A percentile compares a stretch with the other conserved stretches of the same genome.
These are phyloP conservation scores for Ustilago cynodontis DNA, from an alignment of 1,284 basidiomycete genomes.

Conservation along the genomic window DNA sequence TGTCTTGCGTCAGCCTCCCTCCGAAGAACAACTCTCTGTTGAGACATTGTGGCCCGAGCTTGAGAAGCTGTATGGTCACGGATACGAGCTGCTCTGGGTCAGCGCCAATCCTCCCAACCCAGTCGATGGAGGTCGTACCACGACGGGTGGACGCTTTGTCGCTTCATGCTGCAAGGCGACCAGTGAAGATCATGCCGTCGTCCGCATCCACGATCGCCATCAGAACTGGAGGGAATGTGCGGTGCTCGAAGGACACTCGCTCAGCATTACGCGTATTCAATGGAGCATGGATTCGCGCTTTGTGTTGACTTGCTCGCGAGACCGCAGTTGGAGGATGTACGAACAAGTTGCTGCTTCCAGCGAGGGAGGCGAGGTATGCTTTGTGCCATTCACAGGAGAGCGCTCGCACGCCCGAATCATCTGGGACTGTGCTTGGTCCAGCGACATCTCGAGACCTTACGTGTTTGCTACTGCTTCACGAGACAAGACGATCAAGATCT, in stretches of 20 bases:
- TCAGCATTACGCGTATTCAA: constrained; percentile 89
- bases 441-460: constrained; percentile 69
- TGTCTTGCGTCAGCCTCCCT: constrained; percentile 70
- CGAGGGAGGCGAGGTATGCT: constrained; percentile 15
- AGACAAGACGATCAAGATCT: constrained; percentile 83
- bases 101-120: constrained; percentile 40
- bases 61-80: constrained; percentile 97
- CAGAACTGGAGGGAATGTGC: constrained; percentile 76
- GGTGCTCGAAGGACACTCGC: constrained; percentile 82
- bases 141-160: constrained; percentile 76
- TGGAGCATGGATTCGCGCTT: constrained; percentile 86
- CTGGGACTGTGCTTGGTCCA: constrained; percentile 91
- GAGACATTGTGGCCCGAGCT: constrained; percentile 94
- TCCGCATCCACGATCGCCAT: constrained; percentile 83
- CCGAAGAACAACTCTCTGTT: constrained; percentile 78
- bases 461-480: constrained; percentile 92
- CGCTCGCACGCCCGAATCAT: constrained; percentile 92
- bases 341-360: constrained; percentile 59
- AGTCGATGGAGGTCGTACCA: constrained; percentile 22
- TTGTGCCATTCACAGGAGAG: constrained; percentile 70
- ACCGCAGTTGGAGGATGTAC: constrained; percentile 92
- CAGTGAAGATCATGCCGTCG: constrained; percentile 85
- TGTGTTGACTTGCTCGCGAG: constrained; percentile 87
- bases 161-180: constrained; percentile 93
- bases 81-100: constrained; percentile 82